Evolutionary conservation across 2,329 filamentous ascomycete genomes (phyloP), one percentile per base, ranked within the genome.

Genomic region (Salinomyces thailandicus): DNA sequence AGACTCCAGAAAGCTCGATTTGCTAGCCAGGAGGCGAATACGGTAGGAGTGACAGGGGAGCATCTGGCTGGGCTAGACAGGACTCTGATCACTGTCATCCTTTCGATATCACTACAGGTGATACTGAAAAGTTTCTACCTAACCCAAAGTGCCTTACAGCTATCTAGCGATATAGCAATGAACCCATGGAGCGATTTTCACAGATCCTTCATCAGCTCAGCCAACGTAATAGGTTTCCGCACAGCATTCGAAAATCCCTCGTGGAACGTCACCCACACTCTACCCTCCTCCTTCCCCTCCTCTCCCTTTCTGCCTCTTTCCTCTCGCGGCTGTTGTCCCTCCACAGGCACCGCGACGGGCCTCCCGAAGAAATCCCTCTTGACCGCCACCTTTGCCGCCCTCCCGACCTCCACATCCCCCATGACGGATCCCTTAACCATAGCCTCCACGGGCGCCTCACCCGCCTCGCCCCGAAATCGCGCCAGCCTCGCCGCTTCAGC

Each of bases 201-300:
- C 41, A 44, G 35, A 47, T 60, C 79, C 38, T 67, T 69, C 68
- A 94, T 62, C 50, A 95, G 73, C 59, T 94, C 87, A 43, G 74
- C 71, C 57, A 94, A 58, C 6, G 82, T 82, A 43, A 95, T 77
- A 2, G 85, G 84, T 59, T 93, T 94, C 58, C 82, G 72, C 42
- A 95, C 87, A 8, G 87, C 87, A 68, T 95, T 94, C 38, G 85
- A 91, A 56, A 85, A 78, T 0, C 87, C 87, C 63, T 95, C 87
- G 52, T 94, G 79, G 59, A 79, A 95, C 45, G 77, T 89, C 28
- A 93, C 77, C 86, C 86, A 94, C 3, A 87, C 81, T 49, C 79
- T 74, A 33, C 68, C 71, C 32, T 71, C 71, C 38, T 66, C 61
- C n/a, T n/a, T n/a, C 29, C 60, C 57, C 26, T 52, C 58, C 41